Base-by-base conservation (phyloP, 1,284 basidiomycete genomes). In the Baeospora myosura region DNA sequence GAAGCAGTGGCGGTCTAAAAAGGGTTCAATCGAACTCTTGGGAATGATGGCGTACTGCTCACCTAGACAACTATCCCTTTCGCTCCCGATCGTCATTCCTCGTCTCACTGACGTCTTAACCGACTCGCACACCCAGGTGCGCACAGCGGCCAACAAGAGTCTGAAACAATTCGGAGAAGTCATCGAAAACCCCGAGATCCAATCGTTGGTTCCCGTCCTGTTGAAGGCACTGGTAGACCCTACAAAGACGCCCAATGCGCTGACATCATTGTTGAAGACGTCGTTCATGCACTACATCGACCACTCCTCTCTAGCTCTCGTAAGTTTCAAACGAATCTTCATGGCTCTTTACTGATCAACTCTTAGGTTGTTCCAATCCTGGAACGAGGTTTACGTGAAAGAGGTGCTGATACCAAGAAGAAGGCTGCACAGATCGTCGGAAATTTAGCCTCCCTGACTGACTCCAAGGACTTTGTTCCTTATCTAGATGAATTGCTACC, bases 1-100 rank as follows among this genome's bases (percentile, higher is more conserved):
- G 62, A 98, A 97, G 61, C 96, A 98, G 61, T 98, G 96, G 96
- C 76, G 95, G 21, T 92, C 94, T 1, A 98, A 98, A 71, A 98
- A 98, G 68, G 96, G 76, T 1, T 95, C 93, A 2, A 97, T 98
- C 50, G 96, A 98, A 61, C 67, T 98, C n/a, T 71, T 98, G 42
- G 96, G 96, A 26, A 88, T 94, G 69, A 98, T 98, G 94, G 96
- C 96, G 0, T 98, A 95, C 64, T 96, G 95, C 64, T 93, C 96
- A 4, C 96, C 95, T 2, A 81, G 83, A 38, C 96, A 99, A 62
- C 77, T 98, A 10, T 97, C 96, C 0, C 72, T 93, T 18, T 98
- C 95, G 2, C 73, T 99, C 4, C 96, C 96, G 1, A 91, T 96
- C 35, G 91, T 98, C 59, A 96, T 99, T 45, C 96, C 96, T 5